Conservation (phyloP, 202 grass and related monocot species). For the Hordeum pubiflorum region DNA sequence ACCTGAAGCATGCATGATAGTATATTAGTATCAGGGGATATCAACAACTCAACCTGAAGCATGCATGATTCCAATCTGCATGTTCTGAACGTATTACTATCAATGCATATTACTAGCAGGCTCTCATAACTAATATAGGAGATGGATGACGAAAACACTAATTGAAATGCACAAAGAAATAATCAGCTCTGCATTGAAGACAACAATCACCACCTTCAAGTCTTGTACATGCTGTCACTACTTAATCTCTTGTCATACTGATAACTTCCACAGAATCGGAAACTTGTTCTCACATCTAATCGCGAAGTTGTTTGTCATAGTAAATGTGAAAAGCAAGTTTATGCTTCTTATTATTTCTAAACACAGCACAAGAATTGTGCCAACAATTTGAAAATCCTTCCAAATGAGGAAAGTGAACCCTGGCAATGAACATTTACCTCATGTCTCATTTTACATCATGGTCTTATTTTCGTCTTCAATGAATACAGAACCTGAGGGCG, state of each 20-base stretch:
- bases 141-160: not conserved
- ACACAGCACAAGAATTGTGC: not conserved
- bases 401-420: not conserved
- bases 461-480: not conserved
- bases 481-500: not conserved
- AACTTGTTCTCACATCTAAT: not conserved
- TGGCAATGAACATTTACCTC: not conserved
- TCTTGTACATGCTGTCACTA: not conserved
- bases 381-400: not conserved
- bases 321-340: not conserved
- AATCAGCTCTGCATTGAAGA: not conserved
- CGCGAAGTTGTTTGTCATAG: not conserved
- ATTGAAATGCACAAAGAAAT: not conserved
- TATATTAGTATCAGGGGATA: too few relatives aligned
- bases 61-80: too few relatives aligned
- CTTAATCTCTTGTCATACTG: too few relatives aligned
- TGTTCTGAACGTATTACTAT: not conserved
- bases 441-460: not conserved
- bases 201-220: not conserved
- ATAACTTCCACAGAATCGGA: not conserved
- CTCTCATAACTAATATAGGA: too few relatives aligned
- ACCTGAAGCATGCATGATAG: too few relatives aligned
- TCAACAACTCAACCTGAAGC: too few relatives aligned
- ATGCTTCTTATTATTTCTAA: not conserved
- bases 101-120: not conserved